Evolutionary conservation across 352 stramenopile genomes (phyloP).

Genomic region (Pythium insidiosum): DNA sequence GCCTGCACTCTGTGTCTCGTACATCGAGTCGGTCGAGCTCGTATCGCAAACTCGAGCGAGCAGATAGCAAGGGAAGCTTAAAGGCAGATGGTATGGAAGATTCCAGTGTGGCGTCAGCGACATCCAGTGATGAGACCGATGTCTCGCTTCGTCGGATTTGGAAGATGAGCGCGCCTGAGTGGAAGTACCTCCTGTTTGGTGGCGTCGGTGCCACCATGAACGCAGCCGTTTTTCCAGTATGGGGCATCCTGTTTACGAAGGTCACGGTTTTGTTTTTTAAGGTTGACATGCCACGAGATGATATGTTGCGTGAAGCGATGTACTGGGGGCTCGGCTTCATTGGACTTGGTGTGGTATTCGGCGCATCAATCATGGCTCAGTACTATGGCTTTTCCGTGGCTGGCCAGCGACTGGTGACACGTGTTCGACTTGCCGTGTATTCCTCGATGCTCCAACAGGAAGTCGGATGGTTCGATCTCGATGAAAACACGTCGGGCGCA

Average conservation of each 20-base stretch:
- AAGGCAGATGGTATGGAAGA: not conserved
- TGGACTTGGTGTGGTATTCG: conserved; percentile 18
- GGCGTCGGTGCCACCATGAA: conserved; percentile 18
- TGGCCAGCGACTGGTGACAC: conserved; percentile 23
- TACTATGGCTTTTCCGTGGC: conserved; percentile 32
- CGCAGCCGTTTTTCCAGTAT: conserved; percentile 25
- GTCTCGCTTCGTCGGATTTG: conserved; percentile 17
- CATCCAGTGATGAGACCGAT: not conserved
- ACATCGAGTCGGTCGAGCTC: not conserved
- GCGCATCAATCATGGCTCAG: conserved; percentile 14
- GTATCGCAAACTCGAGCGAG: not conserved
- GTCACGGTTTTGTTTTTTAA: conserved; percentile 30
- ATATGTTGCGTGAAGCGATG: conserved; percentile 17
- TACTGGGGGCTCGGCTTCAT: conserved; percentile 28
- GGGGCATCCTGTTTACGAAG: conserved; percentile 32
- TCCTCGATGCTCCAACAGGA: conserved; percentile 48
- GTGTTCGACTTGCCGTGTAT: conserved; percentile 22
- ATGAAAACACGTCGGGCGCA: conserved; percentile 44
- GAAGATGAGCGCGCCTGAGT: conserved; percentile 22
- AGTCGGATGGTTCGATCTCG: conserved; percentile 56
- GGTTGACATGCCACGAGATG: conserved; percentile 7
- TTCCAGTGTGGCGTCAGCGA: not conserved
- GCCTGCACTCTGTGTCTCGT: not conserved
- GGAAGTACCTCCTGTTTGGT: conserved; percentile 15
- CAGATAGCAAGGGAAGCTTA: too few species aligned